A percentile compares a stretch with the other conserved stretches of the same genome.
phyloP scores from a whole-genome alignment of 352 stramenopile species.

The Phytophthora pinifolia region DNA sequence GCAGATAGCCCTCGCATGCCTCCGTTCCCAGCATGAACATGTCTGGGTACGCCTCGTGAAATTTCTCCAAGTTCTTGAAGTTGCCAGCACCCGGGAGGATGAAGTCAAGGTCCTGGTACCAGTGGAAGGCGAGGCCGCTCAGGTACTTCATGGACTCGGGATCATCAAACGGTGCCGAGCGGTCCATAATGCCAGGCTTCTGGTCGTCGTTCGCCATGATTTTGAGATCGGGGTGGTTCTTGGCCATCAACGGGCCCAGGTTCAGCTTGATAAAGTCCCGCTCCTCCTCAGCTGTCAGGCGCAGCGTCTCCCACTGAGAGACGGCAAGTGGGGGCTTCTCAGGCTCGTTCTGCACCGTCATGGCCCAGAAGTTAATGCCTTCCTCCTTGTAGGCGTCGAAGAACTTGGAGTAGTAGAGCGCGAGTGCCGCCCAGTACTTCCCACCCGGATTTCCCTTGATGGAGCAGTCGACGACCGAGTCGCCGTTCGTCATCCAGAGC shows the following conservation, averaged over 20 bases:
- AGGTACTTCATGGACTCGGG: slow-evolving; percentile 55
- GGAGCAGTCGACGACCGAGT: slow-evolving; percentile 40
- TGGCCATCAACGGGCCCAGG: slow-evolving; percentile 58
- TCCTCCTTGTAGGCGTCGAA: slow-evolving; percentile 59
- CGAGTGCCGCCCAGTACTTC: slow-evolving; percentile 53
- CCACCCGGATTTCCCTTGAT: slow-evolving; percentile 42
- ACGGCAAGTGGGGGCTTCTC: slow-evolving; percentile 36
- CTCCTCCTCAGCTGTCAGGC: slow-evolving; percentile 32
- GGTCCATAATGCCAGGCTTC: slow-evolving; percentile 48
- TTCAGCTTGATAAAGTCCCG: slow-evolving; percentile 64
- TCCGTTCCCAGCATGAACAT: slow-evolving; percentile 85
- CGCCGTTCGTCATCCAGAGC: slow-evolving; percentile 74
- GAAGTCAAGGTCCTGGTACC: slow-evolving; percentile 61
- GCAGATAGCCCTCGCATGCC: slow-evolving; percentile 63
- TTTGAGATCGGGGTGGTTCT: slow-evolving; percentile 66
- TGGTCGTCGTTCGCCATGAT: slow-evolving; percentile 81
- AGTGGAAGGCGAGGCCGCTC: slow-evolving; percentile 77
- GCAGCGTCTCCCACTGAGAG: slow-evolving; percentile 46
- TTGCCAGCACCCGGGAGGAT: slow-evolving; percentile 32
- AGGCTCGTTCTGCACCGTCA: slow-evolving; percentile 82
- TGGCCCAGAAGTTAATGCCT: slow-evolving; percentile 59
- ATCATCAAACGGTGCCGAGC: slow-evolving; percentile 36
- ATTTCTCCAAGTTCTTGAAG: slow-evolving; percentile 44
- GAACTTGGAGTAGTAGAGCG: slow-evolving; percentile 82
- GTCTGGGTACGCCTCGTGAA: slow-evolving; percentile 52